These are phyloP conservation scores for Calamus simplicifolius DNA, from an alignment of 176 grass and related monocot genomes.

Conservation along the genomic window DNA sequence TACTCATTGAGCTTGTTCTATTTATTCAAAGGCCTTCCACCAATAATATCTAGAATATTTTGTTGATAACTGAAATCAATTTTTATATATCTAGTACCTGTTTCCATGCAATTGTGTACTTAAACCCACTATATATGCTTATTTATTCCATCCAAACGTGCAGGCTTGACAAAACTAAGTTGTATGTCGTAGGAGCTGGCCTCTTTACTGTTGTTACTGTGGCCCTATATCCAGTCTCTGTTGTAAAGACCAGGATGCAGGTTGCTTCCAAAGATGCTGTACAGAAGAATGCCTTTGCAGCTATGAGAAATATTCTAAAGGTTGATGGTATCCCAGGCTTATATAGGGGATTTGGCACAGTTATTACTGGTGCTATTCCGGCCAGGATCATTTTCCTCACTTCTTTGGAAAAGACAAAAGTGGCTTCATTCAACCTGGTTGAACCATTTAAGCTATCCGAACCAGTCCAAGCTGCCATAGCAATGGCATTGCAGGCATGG, in stretches of 20 bases:
- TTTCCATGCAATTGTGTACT: neutral
- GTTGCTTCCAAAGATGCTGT: constrained; percentile 71
- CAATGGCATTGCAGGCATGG: constrained; percentile 72
- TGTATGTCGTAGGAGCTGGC: constrained; percentile 81
- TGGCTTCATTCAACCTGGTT: constrained; percentile 49
- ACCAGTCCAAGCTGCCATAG: constrained; percentile 60
- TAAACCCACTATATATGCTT: constrained; percentile 4
- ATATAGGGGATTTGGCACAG: constrained; percentile 80
- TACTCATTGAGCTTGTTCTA: too few species aligned
- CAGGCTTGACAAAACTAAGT: constrained; percentile 94
- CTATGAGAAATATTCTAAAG: constrained; percentile 76
- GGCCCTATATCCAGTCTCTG: constrained; percentile 72
- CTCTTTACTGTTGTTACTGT: constrained; percentile 86
- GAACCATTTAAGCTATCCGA: constrained; percentile 66
- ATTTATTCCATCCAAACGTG: constrained; percentile 1
- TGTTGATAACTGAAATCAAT: too few species aligned
- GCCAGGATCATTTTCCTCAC: constrained; percentile 86
- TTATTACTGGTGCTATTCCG: constrained; percentile 82
- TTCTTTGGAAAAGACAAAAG: constrained; percentile 78
- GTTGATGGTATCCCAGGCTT: constrained; percentile 65
- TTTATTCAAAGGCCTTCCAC: too few species aligned
- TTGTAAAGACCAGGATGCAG: constrained; percentile 97
- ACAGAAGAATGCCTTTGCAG: constrained; percentile 67
- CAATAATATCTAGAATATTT: too few species aligned
- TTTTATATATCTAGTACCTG: neutral